Conservation (phyloP, 345 rosid genomes). For the Rhizophora mangle region DNA sequence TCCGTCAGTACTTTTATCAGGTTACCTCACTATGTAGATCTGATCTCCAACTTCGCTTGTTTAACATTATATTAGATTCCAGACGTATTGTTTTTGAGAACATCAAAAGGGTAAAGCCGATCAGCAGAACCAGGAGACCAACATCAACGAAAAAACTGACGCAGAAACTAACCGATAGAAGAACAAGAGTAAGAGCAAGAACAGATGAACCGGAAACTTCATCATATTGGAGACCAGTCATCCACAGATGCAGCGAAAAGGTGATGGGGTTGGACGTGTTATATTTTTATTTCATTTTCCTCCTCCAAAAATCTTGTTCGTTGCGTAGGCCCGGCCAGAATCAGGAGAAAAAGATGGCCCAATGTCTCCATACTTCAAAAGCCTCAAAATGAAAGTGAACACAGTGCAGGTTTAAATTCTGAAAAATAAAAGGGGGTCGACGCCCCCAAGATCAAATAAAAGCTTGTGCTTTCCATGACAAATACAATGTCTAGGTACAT, state of each 20-base stretch:
- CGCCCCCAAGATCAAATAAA: background rate
- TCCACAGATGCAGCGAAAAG: no score
- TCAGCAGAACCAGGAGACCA: conserved; percentile 56
- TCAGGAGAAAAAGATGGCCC: no score
- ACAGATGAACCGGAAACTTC: background rate
- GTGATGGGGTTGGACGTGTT: no score
- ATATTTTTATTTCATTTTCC: no score
- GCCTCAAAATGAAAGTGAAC: no score
- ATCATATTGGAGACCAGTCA: background rate
- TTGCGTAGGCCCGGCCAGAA: no score
- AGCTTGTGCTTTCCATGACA: background rate
- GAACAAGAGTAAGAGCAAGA: background rate
- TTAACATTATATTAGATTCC: conserved; percentile 82
- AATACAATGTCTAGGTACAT: conserved; percentile 4
- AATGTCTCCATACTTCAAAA: no score
- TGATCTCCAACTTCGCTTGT: conserved; percentile 54
- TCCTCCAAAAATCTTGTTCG: no score
- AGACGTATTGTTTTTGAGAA: conserved; percentile 65
- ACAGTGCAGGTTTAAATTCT: no score
- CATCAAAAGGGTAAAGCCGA: conserved; percentile 54
- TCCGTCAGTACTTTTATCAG: conserved; percentile 40
- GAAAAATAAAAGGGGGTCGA: no score
- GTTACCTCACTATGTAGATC: conserved; percentile 75
- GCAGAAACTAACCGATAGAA: conserved; percentile 10
- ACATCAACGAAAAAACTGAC: conserved; percentile 34